Base-by-base conservation (phyloP, 202 grass and related monocot species). In the Panicum virgatum region DNA sequence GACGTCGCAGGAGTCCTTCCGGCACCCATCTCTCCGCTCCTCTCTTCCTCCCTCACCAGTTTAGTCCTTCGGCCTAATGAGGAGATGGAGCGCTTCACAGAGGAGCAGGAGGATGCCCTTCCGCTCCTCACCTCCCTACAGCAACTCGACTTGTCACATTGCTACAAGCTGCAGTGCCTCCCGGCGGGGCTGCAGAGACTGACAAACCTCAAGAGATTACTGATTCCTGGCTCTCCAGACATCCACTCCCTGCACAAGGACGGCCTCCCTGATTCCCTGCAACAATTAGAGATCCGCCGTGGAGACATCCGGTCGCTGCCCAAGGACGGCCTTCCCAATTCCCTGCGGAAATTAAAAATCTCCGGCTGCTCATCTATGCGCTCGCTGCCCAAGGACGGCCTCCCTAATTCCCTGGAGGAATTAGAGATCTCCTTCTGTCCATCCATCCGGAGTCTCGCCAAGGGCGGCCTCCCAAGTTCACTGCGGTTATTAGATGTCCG, bases 61-160 rank as follows among this genome's bases (percentile, higher is more conserved):
- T 46, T 80, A 45, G 0, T 0, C 0, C 0, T 80, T 16, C 0
- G 0, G 2, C 32, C 0, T 0, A 0, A 11, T 0, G 51, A 7
- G 0, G 0, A 7, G 39, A 3, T 15, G 6, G 36, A 43, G 53
- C 3, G 26, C 53, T 72, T 81, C 14, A 72, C 66, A 18, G 2
- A 12, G 4, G 79, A 81, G 51, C 79, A 61, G 44, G 79, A 36
- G 1, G 4, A 60, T 6, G 52, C 66, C 9, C 52, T 81, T 46
- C 12, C 34, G 38, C 38, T 71, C 66, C 52, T 81, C 26, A 71
- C 66, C 39, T 60, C 26, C 50, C 52, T 81, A 29, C 39, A 71
- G 4, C 0, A 37, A 2, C 52, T 81, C 11, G 0, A 0, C 0
- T 15, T 80, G 4, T 0, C 0, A 0, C 0, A 0, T 1, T 69